Evolutionary conservation across 169 alveolate species (phyloP), one percentile per base, ranked within the genome.

Genomic region (Cryptosporidium viatorum): DNA sequence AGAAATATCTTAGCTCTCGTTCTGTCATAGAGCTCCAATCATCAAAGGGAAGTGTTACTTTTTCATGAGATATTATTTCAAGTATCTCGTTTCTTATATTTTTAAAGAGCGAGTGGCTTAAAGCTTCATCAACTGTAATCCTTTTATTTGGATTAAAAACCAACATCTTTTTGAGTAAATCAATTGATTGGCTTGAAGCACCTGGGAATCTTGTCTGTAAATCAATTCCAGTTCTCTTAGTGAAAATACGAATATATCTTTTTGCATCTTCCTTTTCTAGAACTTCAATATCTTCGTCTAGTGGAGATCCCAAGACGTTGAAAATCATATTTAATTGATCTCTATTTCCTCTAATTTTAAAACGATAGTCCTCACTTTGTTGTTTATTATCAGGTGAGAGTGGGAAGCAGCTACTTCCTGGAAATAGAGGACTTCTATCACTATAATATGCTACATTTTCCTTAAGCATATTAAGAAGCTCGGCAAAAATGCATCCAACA

Each of bases 241-340:
- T 94, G 80, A 95, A 96, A 55, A 95, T 91, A 31, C 96, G 93
- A 39, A 95, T 94, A 86, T 95, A 96, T 60, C 93, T 91, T 45
- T 93, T 93, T 31, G 96, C 97, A 52, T 96, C 97, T n/a, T 95
- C 94, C 62, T 96, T 95, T 45, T 92, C 96, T 48, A 96, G 86
- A 31, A 93, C 93, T 70, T 96, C 96, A 67, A 96, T 91, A 52
- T 97, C 99, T 74, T 96, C 99, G 85, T 97, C 99, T 59, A 86
- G 59, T 1, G 99, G 99, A 10, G 99, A 97, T 45, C 99, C 99
- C 50, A 98, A 85, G 14, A 98, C 95, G 70, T 97, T 96, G 93
- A 99, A 97, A 39, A 98, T 99, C 58, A 97, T 95, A 71, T 96
- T 97, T 43, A 98, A 94, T 94, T 98, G 98, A 92, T 98, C 99